Conservation (phyloP, 1,139 yeast species). For the Geotrichum cucujoidarum region DNA sequence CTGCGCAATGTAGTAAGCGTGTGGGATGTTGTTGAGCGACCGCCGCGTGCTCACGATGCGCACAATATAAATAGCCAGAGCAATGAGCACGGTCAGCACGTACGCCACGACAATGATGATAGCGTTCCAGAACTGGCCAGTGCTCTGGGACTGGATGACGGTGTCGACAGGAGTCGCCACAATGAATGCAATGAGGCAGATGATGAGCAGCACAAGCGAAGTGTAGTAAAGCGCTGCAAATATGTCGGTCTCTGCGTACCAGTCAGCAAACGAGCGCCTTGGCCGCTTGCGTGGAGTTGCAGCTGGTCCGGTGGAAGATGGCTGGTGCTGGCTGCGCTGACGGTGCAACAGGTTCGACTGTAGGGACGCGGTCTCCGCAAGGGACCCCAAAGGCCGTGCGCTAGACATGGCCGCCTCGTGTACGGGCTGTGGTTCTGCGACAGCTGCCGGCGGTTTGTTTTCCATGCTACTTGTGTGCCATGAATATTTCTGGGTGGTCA, state of each 20-base stretch:
- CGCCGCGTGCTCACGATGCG: constrained; percentile 58
- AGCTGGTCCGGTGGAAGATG: no score
- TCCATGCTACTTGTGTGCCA: no score
- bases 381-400: no score
- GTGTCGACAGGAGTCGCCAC: constrained; percentile 74
- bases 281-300: neutral
- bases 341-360: no score
- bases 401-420: no score
- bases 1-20: constrained; percentile 61
- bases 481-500: no score
- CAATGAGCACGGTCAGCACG: constrained; percentile 51
- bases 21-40: constrained; percentile 68
- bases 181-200: constrained; percentile 52
- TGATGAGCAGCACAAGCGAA: constrained; percentile 49
- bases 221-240: constrained; percentile 40
- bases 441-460: no score
- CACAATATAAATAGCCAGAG: constrained; percentile 45
- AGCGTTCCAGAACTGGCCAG: constrained; percentile 58
- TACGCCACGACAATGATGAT: constrained; percentile 72
- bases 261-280: neutral
- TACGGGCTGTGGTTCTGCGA: no score
- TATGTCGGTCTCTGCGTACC: neutral
- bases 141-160: constrained; percentile 57
- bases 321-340: no score
- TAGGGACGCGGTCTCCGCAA: no score